Evolutionary conservation across 1,284 basidiomycete genomes (phyloP), one percentile per base, ranked within the genome.

Genomic region (Lentinula novae-zelandiae): DNA sequence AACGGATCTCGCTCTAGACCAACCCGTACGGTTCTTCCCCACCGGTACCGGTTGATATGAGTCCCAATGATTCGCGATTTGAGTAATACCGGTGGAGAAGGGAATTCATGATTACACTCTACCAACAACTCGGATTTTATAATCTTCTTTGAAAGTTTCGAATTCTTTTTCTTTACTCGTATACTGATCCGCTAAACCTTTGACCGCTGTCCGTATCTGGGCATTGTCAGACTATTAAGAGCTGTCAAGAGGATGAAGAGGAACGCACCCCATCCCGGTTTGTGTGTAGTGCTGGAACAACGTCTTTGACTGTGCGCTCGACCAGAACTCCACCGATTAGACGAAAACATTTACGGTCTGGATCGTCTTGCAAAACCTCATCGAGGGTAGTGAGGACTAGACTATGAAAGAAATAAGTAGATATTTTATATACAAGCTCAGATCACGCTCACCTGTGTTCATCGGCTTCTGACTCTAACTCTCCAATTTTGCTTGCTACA

Each of bases 301-400:
- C 95, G 68, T 99, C 97, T 71, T 92, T 89, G 51, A 99, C 97
- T 0, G 95, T 98, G 53, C 96, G 84, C 74, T 99, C 95, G 31
- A 98, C 96, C 8, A 99, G 83, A 2, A 98, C 90, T 34, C 96
- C 97, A 10, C 97, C 97, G 63, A 99, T 92, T 66, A 99, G 82
- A 54, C 97, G 88, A 77, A 98, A 99, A 76, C 97, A 99, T 76
- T 94, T 95, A 63, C 97, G 87, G 70, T 88, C 82, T 27, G 96
- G 95, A 63, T 96, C 93, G 62, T 84, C 82, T 36, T 79, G 81
- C 48, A 92, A 78, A 7, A 87, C 87, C 67, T 95, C 89, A 62
- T 89, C 84, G 33, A 99, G 77, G 1, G 96, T 98, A 1, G 84
- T 83, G 51, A 99, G 82, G 8, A 99, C 97, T 15, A 99, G 81